phyloP scores from a whole-genome alignment of 2,329 filamentous ascomycete genomes.

The Penicillium olsonii region DNA sequence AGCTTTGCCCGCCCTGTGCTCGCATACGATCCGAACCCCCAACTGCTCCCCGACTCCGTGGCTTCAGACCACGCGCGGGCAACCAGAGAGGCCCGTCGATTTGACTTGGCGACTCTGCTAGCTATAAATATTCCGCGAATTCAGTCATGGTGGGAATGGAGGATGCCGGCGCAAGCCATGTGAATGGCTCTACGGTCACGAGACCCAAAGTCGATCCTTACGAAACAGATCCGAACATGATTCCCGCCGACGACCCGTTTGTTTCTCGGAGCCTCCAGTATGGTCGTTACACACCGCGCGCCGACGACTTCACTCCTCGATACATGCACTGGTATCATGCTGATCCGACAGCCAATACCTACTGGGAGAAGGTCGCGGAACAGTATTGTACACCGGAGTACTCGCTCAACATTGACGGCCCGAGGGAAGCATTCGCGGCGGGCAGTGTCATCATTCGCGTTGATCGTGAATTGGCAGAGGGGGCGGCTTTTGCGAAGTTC shows the following conservation, averaged over 20 bases:
- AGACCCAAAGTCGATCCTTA: conserved; percentile 31
- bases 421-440: conserved; percentile 36
- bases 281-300: conserved; percentile 36
- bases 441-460: conserved; percentile 42
- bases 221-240: conserved; percentile 34
- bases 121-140: not conserved
- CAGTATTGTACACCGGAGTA: conserved; percentile 35
- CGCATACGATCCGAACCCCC: conserved; percentile 11
- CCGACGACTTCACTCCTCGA: conserved; percentile 39
- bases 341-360: conserved; percentile 31
- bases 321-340: conserved; percentile 35
- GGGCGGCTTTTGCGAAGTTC: conserved; percentile 31
- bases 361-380: conserved; percentile 39
- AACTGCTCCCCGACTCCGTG: not conserved
- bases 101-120: not conserved
- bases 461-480: conserved; percentile 31
- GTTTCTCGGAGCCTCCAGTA: conserved; percentile 34
- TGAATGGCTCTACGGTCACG: conserved; percentile 22
- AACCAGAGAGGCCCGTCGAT: not conserved
- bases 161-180: conserved; percentile 20
- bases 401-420: conserved; percentile 31
- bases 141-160: conserved; percentile 27
- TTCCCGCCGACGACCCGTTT: conserved; percentile 38
- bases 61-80: not conserved
- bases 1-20: conserved; percentile 17